Conservation (phyloP, 2,329 filamentous ascomycete species). For the Fulvia fulva region DNA sequence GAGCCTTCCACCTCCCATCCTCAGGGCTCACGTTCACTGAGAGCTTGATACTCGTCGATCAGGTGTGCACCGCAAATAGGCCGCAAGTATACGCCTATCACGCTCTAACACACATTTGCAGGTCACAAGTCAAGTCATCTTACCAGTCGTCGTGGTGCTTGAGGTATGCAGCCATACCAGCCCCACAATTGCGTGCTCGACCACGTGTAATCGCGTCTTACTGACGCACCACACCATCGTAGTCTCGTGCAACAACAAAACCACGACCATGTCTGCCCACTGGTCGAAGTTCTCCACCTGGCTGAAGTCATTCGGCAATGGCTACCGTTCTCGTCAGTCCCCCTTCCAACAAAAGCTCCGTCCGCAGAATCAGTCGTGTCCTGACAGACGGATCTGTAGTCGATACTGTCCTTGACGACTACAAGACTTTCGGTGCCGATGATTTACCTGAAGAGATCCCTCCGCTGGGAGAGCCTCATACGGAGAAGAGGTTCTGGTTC, state of each 20-base stretch:
- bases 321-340: conserved; percentile 2
- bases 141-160: background rate
- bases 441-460: conserved; percentile 7
- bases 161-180: background rate
- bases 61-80: background rate
- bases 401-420: conserved; percentile 6
- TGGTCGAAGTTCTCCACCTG: background rate
- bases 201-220: background rate
- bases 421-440: conserved; percentile 4
- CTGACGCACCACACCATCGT: background rate
- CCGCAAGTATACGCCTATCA: background rate
- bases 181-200: conserved; percentile 1
- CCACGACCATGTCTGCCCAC: background rate
- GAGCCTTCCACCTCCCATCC: background rate
- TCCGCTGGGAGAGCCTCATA: conserved; percentile 1
- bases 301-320: background rate
- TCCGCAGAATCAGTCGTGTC: background rate
- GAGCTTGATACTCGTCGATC: background rate
- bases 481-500: conserved; percentile 10
- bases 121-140: background rate
- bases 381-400: background rate
- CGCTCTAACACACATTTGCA: background rate
- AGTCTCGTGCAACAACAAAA: background rate
- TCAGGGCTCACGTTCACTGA: background rate
- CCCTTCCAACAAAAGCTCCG: background rate